Base-by-base conservation (phyloP, 495 filamentous ascomycete species). In the Delitschia confertaspora region DNA sequence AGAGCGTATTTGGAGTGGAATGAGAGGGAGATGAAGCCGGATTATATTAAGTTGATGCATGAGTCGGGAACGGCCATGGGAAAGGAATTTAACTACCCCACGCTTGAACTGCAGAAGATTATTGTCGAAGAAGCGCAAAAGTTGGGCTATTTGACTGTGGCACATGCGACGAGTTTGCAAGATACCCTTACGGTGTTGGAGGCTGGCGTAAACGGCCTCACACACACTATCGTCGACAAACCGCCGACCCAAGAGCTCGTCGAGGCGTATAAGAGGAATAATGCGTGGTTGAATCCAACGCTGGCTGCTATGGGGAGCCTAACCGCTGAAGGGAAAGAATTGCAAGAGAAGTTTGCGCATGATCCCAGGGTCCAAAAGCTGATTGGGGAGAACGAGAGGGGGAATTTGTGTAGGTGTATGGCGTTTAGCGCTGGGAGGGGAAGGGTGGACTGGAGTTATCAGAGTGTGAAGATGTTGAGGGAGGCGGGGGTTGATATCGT, bases 31-130 rank as follows among this genome's bases (percentile, higher is more conserved):
- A 55, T 34, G 54, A 49, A 43, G 32, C 38, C 33, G 38, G 57
- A 63, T 42, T 65, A 65, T 35, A 60, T 64, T 53, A 65, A 65
- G 36, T 48, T 65, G 35, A 61, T 65, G 57, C 59, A 62, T 39
- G 62, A 65, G 37, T 57, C 51, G 21, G 62, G 62, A 1, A 47
- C 23, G n/a, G 23, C 23, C 14, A 45, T 64, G 45, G 59, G 57
- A 3, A 24, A 38, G 24, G 20, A 55, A 6, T 56, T 62, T 21
- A 36, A 42, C 20, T 42, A 61, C 22, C 62, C 62, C 5, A 33
- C 45, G 7, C 36, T 58, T 5, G 60, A 63, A 32, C 51, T 65
- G 27, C 60, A 65, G 41, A 47, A 35, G 16, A 58, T 50, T 13
- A 49, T 65, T 14, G 45, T 63, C 14, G 45, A 52, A 9, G 59